phyloP scores from a whole-genome alignment of 352 stramenopile genomes.

The Phytophthora multivora region DNA sequence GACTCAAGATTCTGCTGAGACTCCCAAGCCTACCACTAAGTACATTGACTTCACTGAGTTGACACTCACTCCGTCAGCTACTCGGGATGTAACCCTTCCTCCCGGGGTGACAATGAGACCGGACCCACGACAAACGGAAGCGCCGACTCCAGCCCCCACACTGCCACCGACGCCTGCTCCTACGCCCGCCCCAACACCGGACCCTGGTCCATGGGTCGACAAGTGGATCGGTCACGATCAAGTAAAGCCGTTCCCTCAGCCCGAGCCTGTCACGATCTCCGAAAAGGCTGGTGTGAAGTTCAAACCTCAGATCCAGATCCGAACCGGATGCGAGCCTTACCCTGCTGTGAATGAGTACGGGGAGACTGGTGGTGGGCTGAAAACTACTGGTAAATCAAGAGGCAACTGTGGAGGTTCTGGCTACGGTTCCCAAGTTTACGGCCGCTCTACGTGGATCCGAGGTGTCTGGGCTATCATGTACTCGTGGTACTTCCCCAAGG shows the following conservation, averaged over 20 bases:
- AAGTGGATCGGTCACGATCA: background rate
- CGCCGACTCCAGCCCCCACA: background rate
- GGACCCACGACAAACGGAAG: background rate
- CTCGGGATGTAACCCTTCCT: background rate
- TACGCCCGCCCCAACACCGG: background rate
- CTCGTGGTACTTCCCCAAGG: conserved; percentile 9
- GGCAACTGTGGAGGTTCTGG: conserved; percentile 2
- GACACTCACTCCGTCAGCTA: background rate
- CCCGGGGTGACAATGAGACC: background rate
- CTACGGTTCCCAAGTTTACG: conserved; percentile 2
- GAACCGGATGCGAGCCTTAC: conserved; percentile 1
- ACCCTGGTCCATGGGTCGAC: conserved; percentile 1
- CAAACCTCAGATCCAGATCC: conserved; percentile 9
- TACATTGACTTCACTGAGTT: conserved; percentile 6
- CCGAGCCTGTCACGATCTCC: background rate
- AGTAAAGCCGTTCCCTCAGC: conserved; percentile 4
- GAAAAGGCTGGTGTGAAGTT: conserved; percentile 15
- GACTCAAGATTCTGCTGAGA: background rate
- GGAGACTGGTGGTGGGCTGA: background rate
- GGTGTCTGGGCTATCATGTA: conserved; percentile 6
- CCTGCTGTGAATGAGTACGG: conserved; percentile 1
- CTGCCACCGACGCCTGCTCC: background rate
- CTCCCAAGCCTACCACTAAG: background rate
- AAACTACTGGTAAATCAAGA: background rate
- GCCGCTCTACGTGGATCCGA: conserved; percentile 3